Evolutionary conservation across 169 alveolate species (phyloP).

Genomic region (Eimeria praecox): DNA sequence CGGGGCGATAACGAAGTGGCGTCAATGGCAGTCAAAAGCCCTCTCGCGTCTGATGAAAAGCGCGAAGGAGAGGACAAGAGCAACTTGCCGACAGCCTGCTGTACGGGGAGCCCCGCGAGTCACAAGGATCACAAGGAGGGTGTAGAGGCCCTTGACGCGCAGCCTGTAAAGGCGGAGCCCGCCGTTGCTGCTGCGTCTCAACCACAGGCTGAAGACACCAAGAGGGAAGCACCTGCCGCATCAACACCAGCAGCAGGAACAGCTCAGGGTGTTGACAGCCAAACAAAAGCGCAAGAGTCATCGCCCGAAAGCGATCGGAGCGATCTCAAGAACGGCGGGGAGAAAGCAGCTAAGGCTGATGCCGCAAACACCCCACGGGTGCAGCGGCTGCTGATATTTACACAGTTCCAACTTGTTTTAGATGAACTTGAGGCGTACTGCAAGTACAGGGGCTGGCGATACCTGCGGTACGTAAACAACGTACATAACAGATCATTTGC

Average conservation of each 20-base stretch:
- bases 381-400: slow-evolving; percentile 93
- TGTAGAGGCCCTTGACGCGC: slow-evolving; percentile 42
- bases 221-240: background rate
- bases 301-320: slow-evolving; percentile 18
- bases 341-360: slow-evolving; percentile 31
- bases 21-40: slow-evolving; percentile 4
- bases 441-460: slow-evolving; percentile 93
- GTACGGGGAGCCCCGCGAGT: slow-evolving; percentile 71
- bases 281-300: background rate
- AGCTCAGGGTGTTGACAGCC: background rate
- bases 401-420: slow-evolving; percentile 94
- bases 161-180: slow-evolving; percentile 29
- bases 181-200: background rate
- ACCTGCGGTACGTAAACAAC: slow-evolving; percentile 84
- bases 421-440: slow-evolving; percentile 95
- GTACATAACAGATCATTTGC: background rate
- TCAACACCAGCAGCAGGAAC: background rate
- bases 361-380: slow-evolving; percentile 82
- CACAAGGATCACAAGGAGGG: slow-evolving; percentile 56
- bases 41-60: slow-evolving; percentile 4
- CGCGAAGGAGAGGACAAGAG: slow-evolving; percentile 75
- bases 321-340: slow-evolving; percentile 38
- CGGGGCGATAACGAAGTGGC: background rate
- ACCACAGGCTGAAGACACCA: background rate
- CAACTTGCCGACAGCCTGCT: slow-evolving; percentile 72